Percentiles rank a stretch among this genome's conserved stretches.
Conservation (phyloP, 345 rosid species). For the Triadica sebifera region DNA sequence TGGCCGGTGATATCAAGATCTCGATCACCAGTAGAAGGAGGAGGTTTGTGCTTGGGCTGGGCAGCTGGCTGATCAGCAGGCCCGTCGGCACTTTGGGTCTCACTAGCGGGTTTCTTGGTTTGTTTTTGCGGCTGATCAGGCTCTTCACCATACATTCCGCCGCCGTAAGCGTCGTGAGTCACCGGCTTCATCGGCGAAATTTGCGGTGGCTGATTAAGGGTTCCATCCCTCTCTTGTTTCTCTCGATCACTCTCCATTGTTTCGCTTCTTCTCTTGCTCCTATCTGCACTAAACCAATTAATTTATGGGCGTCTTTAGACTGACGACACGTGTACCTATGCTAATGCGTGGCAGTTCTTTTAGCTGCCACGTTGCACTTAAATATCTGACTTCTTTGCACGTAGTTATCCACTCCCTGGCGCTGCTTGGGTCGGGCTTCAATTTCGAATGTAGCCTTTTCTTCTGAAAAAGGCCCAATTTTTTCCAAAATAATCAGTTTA, state of each 20-base stretch:
- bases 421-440: no score
- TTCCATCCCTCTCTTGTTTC: constrained; percentile 23
- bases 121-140: constrained; percentile 18
- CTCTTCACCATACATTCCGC: constrained; percentile 59
- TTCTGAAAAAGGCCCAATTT: no score
- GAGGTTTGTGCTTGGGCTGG: constrained; percentile 46
- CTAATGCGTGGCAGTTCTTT: background rate
- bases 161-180: constrained; percentile 60
- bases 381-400: background rate
- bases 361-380: background rate
- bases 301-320: background rate
- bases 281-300: background rate
- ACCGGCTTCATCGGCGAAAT: constrained; percentile 49
- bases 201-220: constrained; percentile 40
- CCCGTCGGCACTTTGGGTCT: constrained; percentile 64
- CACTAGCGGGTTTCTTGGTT: constrained; percentile 49
- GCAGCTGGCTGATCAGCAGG: constrained; percentile 28
- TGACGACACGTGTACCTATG: background rate
- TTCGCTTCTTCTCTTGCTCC: no score
- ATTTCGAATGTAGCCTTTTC: no score
- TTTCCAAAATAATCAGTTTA: no score
- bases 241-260: constrained; percentile 36
- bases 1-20: constrained; percentile 66
- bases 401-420: no score
- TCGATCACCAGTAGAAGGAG: constrained; percentile 57